These are phyloP conservation scores for Boletus reticuloceps DNA, from an alignment of 768 basidiomycete species.

Conservation along the genomic window DNA sequence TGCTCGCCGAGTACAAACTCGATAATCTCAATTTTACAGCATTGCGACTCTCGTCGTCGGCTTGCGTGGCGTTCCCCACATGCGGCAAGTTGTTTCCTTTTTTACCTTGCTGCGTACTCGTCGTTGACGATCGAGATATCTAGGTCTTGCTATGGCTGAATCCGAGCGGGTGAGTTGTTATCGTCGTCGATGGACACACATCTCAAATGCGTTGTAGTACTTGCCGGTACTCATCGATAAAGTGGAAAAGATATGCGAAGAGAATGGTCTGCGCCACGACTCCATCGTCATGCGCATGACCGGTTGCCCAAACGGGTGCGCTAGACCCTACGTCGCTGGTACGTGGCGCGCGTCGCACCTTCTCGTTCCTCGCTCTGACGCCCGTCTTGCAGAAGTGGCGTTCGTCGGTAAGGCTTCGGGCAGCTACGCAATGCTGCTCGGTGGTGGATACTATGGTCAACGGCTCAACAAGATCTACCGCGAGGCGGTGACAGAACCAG, in stretches of 20 bases:
- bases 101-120: too few species aligned
- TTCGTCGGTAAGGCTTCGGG: constrained; percentile 97
- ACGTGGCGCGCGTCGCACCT: constrained; percentile 14
- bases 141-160: constrained; percentile 76
- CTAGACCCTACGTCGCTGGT: constrained; percentile 91
- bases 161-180: constrained; percentile 54
- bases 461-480: constrained; percentile 95
- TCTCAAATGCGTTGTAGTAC: constrained; percentile 61
- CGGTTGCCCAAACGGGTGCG: constrained; percentile 93
- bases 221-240: constrained; percentile 91
- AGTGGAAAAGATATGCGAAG: constrained; percentile 92
- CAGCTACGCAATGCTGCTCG: constrained; percentile 90
- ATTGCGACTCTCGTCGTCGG: constrained; percentile 84
- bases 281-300: constrained; percentile 99
- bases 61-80: constrained; percentile 97
- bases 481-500: constrained; percentile 86
- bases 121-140: background rate
- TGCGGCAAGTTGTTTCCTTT: constrained; percentile 51
- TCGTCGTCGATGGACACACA: constrained; percentile 1
- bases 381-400: constrained; percentile 66
- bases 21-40: constrained; percentile 82
- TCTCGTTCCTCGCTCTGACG: background rate
- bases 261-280: constrained; percentile 89
- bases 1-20: constrained; percentile 83
- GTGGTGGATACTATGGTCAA: constrained; percentile 93